A percentile compares a stretch with the other conserved stretches of the same genome.
Conservation (phyloP, 306 rosid species). For the Quillaja saponaria region DNA sequence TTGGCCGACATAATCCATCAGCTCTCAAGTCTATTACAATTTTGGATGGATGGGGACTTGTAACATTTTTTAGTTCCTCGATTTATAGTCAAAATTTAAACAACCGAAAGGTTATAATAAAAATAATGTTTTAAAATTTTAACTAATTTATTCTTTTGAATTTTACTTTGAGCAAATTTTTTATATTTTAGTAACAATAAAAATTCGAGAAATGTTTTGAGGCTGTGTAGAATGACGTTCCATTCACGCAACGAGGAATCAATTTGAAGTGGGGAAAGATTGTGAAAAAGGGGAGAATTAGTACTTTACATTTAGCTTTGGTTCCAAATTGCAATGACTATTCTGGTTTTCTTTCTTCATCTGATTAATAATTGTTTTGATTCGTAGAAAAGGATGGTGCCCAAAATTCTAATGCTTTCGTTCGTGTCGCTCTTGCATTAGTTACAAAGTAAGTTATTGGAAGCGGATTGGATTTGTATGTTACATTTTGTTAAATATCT, state of each 20-base stretch:
- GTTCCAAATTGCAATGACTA: neutral
- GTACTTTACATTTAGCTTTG: neutral
- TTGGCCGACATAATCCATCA: constrained; percentile 89
- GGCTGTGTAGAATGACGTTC: constrained; percentile 53
- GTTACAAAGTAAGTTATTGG: too few relatives aligned
- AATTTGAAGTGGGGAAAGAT: constrained; percentile 28
- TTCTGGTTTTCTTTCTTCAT: neutral
- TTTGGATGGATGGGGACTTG: too few relatives aligned
- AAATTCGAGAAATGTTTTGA: neutral
- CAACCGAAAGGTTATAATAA: too few relatives aligned
- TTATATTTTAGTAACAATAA: too few relatives aligned
- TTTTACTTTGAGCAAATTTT: too few relatives aligned
- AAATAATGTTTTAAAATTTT: neutral
- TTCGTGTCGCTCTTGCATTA: too few relatives aligned
- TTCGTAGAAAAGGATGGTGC: neutral
- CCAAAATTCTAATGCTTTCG: neutral
- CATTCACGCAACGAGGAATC: constrained; percentile 55
- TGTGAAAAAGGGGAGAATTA: neutral
- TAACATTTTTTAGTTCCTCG: constrained; percentile 22
- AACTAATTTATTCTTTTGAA: too few relatives aligned
- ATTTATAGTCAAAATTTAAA: too few relatives aligned
- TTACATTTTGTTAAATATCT: too few relatives aligned
- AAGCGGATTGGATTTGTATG: too few relatives aligned
- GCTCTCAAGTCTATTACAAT: neutral
- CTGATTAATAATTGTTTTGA: neutral